Evolutionary conservation across 2,329 filamentous ascomycete species (phyloP).

Genomic region (Huntiella omanensis): DNA sequence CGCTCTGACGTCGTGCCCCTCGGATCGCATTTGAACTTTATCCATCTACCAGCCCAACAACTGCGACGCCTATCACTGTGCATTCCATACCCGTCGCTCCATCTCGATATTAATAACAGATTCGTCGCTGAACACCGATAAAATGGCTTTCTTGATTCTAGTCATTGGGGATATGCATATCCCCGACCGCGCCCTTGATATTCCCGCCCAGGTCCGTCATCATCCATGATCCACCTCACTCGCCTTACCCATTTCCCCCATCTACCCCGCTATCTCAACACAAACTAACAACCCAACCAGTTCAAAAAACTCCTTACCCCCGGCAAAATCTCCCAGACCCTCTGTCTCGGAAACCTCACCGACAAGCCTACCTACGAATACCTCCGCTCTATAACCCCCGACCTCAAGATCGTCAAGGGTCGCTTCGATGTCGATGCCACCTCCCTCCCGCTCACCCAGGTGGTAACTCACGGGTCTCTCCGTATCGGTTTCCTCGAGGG

Average conservation of each 20-base stretch:
- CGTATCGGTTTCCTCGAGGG: constrained; percentile 50
- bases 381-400: constrained; percentile 53
- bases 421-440: constrained; percentile 49
- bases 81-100: neutral
- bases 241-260: neutral
- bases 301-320: constrained; percentile 74
- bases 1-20: too few species aligned
- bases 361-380: constrained; percentile 68
- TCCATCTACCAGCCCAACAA: too few species aligned
- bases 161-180: constrained; percentile 90
- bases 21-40: too few species aligned
- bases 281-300: constrained; percentile 22
- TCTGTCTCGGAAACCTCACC: constrained; percentile 65
- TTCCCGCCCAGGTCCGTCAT: constrained; percentile 58
- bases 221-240: constrained; percentile 1
- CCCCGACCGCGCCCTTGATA: constrained; percentile 77
- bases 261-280: neutral
- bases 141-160: constrained; percentile 76
- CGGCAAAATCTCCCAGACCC: constrained; percentile 65
- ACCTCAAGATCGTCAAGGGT: constrained; percentile 51
- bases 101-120: neutral
- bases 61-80: neutral
- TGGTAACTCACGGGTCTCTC: constrained; percentile 45
- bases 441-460: constrained; percentile 44
- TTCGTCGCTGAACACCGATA: constrained; percentile 16